A percentile compares a stretch with the other conserved stretches of the same genome.
Conservation (phyloP, 371 early-diverging fungal genomes). For the Encephalitozoon cuniculi region DNA sequence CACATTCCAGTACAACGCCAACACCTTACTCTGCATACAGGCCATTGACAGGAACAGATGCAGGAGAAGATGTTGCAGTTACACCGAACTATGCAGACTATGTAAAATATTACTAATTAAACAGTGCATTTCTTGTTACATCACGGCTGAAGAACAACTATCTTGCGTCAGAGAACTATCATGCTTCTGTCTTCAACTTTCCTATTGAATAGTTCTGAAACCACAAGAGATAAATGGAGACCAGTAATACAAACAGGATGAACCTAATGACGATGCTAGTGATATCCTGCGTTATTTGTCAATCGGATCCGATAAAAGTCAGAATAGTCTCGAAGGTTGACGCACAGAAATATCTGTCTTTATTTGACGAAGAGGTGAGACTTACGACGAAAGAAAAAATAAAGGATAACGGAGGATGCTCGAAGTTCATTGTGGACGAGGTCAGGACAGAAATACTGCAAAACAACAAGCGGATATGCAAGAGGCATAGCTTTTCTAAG, state of each 20-base stretch:
- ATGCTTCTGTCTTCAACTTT: neutral
- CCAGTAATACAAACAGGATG: neutral
- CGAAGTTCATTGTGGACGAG: neutral
- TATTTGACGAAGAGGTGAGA: neutral
- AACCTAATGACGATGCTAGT: neutral
- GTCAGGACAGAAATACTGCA: neutral
- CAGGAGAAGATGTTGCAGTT: neutral
- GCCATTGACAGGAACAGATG: neutral
- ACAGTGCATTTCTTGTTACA: neutral
- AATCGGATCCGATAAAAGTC: neutral
- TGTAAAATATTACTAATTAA: neutral
- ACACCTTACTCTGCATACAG: neutral
- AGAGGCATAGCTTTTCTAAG: neutral
- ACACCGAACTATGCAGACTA: neutral
- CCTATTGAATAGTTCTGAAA: neutral
- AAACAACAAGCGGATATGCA: neutral
- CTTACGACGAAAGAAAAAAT: neutral
- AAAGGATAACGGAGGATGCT: neutral
- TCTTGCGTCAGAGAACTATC: neutral
- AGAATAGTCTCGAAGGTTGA: neutral
- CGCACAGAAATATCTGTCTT: neutral
- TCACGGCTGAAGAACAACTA: neutral
- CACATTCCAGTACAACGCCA: neutral
- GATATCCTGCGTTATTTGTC: neutral
- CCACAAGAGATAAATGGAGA: neutral